phyloP scores from a whole-genome alignment of 441 rosid species.

The Brassica balearica region DNA sequence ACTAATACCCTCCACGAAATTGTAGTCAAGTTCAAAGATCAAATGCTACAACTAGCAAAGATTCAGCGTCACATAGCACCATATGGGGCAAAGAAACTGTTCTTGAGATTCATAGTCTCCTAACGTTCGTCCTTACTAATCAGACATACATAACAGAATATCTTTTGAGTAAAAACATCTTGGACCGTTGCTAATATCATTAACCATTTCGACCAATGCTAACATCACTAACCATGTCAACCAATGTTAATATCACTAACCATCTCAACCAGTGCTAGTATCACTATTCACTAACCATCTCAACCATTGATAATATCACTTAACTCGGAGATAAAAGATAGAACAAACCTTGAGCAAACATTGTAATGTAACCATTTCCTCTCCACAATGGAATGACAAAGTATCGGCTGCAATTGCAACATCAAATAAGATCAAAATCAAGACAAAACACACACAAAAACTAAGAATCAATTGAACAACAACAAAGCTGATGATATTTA shows the following conservation, averaged over 20 bases:
- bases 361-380: slow-evolving; percentile 86
- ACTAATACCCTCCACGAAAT: not conserved
- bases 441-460: slow-evolving; percentile 11
- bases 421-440: too few relatives aligned
- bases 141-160: too few relatives aligned
- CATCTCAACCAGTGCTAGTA: not conserved
- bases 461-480: not conserved
- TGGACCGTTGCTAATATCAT: too few relatives aligned
- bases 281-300: not conserved
- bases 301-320: not conserved
- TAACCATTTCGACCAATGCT: too few relatives aligned
- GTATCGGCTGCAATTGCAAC: slow-evolving; percentile 66
- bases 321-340: not conserved
- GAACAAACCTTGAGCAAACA: slow-evolving; percentile 65
- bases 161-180: too few relatives aligned
- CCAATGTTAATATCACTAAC: not conserved
- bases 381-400: slow-evolving; percentile 89
- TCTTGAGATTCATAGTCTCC: too few relatives aligned
- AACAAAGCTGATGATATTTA: slow-evolving; percentile 5
- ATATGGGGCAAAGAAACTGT: too few relatives aligned
- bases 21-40: not conserved
- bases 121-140: too few relatives aligned
- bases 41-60: slow-evolving; percentile 18
- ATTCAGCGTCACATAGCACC: not conserved
- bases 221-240: not conserved